Percentiles rank a stretch among this genome's conserved stretches.
phyloP scores from a whole-genome alignment of 2,329 filamentous ascomycete genomes.

The Sarocladium oryzae region DNA sequence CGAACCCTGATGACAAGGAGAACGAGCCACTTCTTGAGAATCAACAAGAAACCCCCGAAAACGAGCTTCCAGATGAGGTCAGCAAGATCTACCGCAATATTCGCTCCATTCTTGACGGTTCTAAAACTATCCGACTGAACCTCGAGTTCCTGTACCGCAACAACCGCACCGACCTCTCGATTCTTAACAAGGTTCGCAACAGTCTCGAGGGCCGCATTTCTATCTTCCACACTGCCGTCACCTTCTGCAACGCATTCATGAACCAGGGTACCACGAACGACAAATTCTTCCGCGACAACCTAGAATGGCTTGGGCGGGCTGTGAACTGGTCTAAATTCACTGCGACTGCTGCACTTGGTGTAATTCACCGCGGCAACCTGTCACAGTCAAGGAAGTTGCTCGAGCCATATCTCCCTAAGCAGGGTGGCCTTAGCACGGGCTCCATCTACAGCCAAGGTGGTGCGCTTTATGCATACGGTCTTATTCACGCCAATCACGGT shows the following conservation, averaged over 20 bases:
- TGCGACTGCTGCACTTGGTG: constrained; percentile 88
- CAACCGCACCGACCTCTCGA: constrained; percentile 85
- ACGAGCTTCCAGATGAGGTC: constrained; percentile 42
- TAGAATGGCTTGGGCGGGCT: constrained; percentile 96
- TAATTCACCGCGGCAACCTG: constrained; percentile 93
- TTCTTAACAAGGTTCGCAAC: constrained; percentile 93
- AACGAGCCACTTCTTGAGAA: constrained; percentile 42
- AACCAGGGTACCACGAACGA: constrained; percentile 97
- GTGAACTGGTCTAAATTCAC: constrained; percentile 99
- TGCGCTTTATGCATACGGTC: constrained; percentile 86
- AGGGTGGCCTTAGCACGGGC: constrained; percentile 65
- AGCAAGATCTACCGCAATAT: constrained; percentile 57
- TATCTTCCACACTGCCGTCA: constrained; percentile 96
- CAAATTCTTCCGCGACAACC: constrained; percentile 95
- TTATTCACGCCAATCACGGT: constrained; percentile 97
- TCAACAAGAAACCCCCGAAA: constrained; percentile 49
- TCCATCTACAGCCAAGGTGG: constrained; percentile 96
- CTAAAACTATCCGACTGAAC: constrained; percentile 89
- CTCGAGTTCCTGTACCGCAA: constrained; percentile 95
- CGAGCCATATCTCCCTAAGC: constrained; percentile 85
- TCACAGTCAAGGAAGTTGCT: constrained; percentile 88
- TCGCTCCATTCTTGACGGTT: constrained; percentile 70
- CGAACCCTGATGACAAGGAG: constrained; percentile 40
- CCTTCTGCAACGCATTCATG: constrained; percentile 98
- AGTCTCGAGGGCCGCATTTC: constrained; percentile 94